Conservation (phyloP, 139 green algal genomes). For the Ostreobium quekettii region DNA sequence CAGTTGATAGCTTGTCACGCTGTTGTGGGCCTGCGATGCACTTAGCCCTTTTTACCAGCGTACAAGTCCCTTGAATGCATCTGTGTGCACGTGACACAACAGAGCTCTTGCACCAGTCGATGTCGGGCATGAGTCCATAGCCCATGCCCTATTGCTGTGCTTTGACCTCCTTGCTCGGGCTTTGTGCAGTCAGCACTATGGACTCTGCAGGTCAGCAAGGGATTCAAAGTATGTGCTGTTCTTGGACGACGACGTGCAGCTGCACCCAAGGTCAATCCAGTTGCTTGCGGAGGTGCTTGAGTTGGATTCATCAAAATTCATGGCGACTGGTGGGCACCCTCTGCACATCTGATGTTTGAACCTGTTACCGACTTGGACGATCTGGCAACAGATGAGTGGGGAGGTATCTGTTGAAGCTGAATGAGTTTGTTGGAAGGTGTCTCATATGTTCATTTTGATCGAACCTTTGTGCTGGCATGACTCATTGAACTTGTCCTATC, state of each 20-base stretch:
- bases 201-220: neutral
- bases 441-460: neutral
- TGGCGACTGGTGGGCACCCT: neutral
- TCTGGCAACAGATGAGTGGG: neutral
- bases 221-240: constrained; percentile 62
- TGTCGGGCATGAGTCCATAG: neutral
- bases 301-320: constrained; percentile 17
- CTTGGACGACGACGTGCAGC: constrained; percentile 85
- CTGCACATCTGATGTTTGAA: neutral
- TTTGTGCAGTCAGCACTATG: neutral
- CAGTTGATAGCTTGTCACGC: no score
- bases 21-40: no score
- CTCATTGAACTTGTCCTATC: neutral
- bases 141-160: neutral
- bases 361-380: neutral
- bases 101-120: neutral
- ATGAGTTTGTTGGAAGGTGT: neutral
- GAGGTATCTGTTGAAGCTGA: neutral
- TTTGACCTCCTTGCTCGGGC: neutral
- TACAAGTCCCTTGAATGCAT: neutral
- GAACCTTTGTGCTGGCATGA: neutral
- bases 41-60: no score
- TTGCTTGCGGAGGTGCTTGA: constrained; percentile 58
- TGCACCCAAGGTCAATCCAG: constrained; percentile 53
- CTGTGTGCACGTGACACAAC: neutral